phyloP scores from a whole-genome alignment of 805 yeast genomes.

The Saccharomyces jurei region DNA sequence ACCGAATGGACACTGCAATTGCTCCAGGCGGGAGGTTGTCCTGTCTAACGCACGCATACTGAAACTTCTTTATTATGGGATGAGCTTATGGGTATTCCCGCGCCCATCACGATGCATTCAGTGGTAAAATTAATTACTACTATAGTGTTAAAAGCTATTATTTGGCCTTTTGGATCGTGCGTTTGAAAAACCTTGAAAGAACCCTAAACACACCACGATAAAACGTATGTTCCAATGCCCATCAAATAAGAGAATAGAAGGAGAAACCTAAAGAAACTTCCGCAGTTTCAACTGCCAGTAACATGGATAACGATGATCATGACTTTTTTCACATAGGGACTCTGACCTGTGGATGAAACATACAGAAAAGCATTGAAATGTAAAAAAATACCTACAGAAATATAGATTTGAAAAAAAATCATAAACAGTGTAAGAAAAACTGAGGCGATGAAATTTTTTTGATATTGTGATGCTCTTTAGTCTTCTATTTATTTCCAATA shows the following conservation, averaged over 20 bases:
- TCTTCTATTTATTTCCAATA: not conserved
- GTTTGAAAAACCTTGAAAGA: not conserved
- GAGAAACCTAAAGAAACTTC: not conserved
- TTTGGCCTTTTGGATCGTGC: not conserved
- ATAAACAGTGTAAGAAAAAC: not conserved
- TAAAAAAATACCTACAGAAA: not conserved
- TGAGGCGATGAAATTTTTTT: too few relatives aligned
- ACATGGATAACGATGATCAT: not conserved
- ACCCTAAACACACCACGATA: conserved; percentile 25
- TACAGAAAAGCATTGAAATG: not conserved
- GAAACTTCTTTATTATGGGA: not conserved
- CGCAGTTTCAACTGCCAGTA: not conserved
- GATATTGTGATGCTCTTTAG: not conserved
- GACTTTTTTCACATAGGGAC: not conserved
- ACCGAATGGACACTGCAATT: not conserved
- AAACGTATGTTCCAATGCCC: conserved; percentile 21
- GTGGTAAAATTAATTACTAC: not conserved
- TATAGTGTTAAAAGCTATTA: not conserved
- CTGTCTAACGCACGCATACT: not conserved
- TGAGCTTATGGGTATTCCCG: not conserved
- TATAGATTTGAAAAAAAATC: not conserved
- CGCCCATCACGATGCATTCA: not conserved
- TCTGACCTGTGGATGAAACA: not conserved
- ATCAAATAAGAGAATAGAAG: not conserved
- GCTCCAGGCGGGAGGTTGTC: not conserved